Evolutionary conservation across 1,284 basidiomycete species (phyloP), one percentile per base, ranked within the genome.

Genomic region (Cutaneotrichosporon daszewskae): DNA sequence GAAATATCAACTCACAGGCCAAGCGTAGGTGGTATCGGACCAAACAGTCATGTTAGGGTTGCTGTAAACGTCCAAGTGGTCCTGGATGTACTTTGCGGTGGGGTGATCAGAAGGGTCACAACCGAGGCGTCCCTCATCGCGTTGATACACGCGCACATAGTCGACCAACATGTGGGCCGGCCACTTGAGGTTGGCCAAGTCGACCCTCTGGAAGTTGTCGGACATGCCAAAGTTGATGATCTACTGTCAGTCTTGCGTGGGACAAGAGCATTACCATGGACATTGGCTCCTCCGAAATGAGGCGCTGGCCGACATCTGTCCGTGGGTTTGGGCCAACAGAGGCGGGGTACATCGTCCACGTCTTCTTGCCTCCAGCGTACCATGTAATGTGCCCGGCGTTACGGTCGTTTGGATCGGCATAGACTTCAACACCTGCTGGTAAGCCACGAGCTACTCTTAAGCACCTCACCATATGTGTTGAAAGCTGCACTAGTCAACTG

Each of bases 261-360:
- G 3, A 1, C n/a, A 3, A 13, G n/a, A 20, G 3, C 6, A 62
- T 37, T 28, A 68, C 64, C 59, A 69, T 60, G 5, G 60, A 74
- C 84, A 91, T 81, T 6, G 88, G 87, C 65, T 91, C 90, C 58
- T 85, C 79, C 0, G 89, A 80, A 22, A 96, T 75, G 2, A 82
- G 79, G 32, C 92, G 75, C 23, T 79, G 76, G 2, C 80, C 74
- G 45, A 95, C 87, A 54, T 87, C 73, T 3, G 82, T 81, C 1
- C 60, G 54, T 0, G 73, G 40, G 64, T 95, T 87, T 0, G 84
- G 77, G 6, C 72, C 81, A 74, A 94, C 77, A 4, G 85, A 90
- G 40, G 38, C 68, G n/a, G 78, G 76, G 28, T 79, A 78, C 41
- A 96, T 57, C 3, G 82, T 85, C 88, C 87, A 97, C 24, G 81